Conservation (phyloP, 768 basidiomycete genomes). For the Tylopilus rubrobrunneus region DNA sequence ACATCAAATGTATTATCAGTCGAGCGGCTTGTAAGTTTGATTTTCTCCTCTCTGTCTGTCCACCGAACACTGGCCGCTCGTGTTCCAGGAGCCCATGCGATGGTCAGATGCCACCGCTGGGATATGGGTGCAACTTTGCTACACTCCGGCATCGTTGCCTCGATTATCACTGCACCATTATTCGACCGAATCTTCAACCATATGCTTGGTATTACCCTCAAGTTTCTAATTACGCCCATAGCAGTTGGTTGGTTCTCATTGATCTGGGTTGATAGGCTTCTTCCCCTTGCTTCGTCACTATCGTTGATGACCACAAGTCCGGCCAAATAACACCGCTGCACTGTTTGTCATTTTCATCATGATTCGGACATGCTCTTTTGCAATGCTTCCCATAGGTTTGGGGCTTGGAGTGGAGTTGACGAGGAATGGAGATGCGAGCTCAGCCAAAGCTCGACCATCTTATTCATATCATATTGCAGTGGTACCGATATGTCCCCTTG, state of each 20-base stretch:
- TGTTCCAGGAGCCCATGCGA: constrained; percentile 59
- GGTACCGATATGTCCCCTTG: constrained; percentile 34
- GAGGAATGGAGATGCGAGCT: constrained; percentile 72
- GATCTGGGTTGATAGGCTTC: constrained; percentile 70
- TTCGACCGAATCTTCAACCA: constrained; percentile 83
- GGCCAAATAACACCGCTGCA: constrained; percentile 53
- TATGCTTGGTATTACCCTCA: constrained; percentile 57
- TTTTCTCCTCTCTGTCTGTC: background rate
- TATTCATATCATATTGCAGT: constrained; percentile 34
- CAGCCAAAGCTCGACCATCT: constrained; percentile 41
- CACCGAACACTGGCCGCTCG: background rate
- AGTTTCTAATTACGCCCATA: constrained; percentile 57
- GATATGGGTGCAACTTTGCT: constrained; percentile 68
- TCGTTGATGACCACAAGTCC: constrained; percentile 39
- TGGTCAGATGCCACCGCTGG: constrained; percentile 67
- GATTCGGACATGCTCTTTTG: constrained; percentile 61
- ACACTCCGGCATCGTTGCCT: constrained; percentile 65
- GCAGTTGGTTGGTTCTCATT: constrained; percentile 65
- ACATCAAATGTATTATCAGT: constrained; percentile 62
- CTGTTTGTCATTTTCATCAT: constrained; percentile 67
- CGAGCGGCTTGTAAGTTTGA: constrained; percentile 58
- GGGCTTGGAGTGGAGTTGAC: constrained; percentile 81
- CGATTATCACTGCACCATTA: constrained; percentile 65
- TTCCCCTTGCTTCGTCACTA: background rate
- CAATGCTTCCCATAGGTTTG: constrained; percentile 70